These are phyloP conservation scores for Talaromyces pinophilus DNA, from an alignment of 2,329 filamentous ascomycete species.

Conservation along the genomic window DNA sequence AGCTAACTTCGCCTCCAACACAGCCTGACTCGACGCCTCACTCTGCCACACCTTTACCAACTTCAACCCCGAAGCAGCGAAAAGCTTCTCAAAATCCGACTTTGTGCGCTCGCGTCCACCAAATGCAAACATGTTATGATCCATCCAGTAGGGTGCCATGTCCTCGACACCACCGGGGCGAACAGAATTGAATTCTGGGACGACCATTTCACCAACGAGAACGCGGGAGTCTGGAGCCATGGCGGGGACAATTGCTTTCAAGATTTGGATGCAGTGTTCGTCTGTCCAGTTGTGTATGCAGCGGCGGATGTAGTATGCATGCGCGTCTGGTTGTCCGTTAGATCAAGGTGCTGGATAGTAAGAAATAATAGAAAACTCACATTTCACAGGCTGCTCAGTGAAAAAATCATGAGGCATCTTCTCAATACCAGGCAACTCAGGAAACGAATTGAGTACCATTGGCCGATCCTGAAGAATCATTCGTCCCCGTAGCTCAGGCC, in stretches of 20 bases:
- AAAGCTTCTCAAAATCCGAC: constrained; percentile 29
- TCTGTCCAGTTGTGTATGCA: constrained; percentile 33
- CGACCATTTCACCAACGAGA: constrained; percentile 49
- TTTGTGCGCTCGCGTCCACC: constrained; percentile 35
- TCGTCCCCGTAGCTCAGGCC: constrained; percentile 36
- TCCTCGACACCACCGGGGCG: constrained; percentile 28
- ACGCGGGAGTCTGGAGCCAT: constrained; percentile 41
- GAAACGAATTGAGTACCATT: constrained; percentile 32
- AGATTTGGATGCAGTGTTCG: constrained; percentile 26
- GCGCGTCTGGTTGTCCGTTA: constrained; percentile 4
- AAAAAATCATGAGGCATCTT: constrained; percentile 30
- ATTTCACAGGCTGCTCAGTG: constrained; percentile 22
- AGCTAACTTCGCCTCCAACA: constrained; percentile 23
- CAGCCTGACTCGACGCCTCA: constrained; percentile 24
- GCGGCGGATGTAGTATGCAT: constrained; percentile 31
- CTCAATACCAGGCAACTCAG: constrained; percentile 33
- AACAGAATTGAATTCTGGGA: constrained; percentile 33
- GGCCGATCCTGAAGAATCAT: constrained; percentile 48
- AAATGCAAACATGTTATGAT: constrained; percentile 34
- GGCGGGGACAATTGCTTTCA: constrained; percentile 34
- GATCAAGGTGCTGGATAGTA: not conserved
- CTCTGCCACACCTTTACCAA: constrained; percentile 31
- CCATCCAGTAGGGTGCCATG: constrained; percentile 34
- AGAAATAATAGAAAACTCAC: constrained; percentile 22
- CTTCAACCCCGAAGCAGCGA: constrained; percentile 29